phyloP scores from a whole-genome alignment of 2,329 filamentous ascomycete genomes.

The Madurella fahalii region DNA sequence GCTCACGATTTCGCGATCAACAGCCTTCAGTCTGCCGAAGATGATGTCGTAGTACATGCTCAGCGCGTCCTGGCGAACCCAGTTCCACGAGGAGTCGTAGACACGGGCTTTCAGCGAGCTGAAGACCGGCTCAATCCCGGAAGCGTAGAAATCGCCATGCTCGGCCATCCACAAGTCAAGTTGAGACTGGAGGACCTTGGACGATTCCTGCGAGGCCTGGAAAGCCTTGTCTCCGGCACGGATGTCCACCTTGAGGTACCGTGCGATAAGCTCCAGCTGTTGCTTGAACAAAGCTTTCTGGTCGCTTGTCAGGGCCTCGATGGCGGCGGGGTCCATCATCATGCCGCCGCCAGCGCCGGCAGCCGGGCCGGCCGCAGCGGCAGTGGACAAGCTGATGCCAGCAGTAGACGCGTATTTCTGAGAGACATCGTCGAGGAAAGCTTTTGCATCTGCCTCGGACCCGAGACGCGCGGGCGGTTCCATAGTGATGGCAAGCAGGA shows the following conservation, averaged over 20 bases:
- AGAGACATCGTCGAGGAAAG: conserved; percentile 80
- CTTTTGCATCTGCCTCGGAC: conserved; percentile 86
- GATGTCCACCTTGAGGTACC: conserved; percentile 96
- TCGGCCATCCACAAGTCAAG: conserved; percentile 92
- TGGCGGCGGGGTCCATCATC: conserved; percentile 99
- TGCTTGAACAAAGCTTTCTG: conserved; percentile 96
- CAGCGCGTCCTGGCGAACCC: conserved; percentile 94
- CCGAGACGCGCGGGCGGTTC: conserved; percentile 86
- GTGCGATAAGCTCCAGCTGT: conserved; percentile 88
- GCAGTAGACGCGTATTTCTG: conserved; percentile 85
- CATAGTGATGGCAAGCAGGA: conserved; percentile 86
- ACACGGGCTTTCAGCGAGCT: conserved; percentile 89
- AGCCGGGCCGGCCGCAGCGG: conserved; percentile 68
- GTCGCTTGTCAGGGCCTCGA: conserved; percentile 96
- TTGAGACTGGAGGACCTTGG: conserved; percentile 84
- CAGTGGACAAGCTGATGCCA: conserved; percentile 77
- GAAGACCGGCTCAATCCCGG: conserved; percentile 92
- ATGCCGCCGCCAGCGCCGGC: conserved; percentile 73
- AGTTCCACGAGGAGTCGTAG: conserved; percentile 99
- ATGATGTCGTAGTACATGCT: conserved; percentile 99
- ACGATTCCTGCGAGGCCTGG: conserved; percentile 76
- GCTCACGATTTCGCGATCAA: conserved; percentile 97
- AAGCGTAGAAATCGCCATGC: conserved; percentile 93
- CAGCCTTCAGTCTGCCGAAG: conserved; percentile 85
- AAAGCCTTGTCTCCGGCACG: conserved; percentile 94